Conservation (phyloP, 225 moss, liverwort and hornwort genomes). For the Climacium dendroides region DNA sequence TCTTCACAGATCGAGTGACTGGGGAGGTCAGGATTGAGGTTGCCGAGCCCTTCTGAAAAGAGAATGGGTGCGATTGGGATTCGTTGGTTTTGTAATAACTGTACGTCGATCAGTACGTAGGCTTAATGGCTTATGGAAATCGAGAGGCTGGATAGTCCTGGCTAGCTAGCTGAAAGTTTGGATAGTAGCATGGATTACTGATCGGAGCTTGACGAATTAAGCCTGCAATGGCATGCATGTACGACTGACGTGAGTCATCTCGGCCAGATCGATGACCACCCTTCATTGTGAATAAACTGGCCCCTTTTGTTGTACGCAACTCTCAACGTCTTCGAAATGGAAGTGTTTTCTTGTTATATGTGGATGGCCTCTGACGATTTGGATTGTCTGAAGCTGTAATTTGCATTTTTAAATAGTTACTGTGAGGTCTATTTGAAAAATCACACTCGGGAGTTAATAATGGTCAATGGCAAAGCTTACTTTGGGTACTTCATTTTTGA, state of each 20-base stretch:
- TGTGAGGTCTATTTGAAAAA: neutral
- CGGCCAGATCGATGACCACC: neutral
- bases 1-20: neutral
- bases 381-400: neutral
- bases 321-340: neutral
- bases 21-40: neutral
- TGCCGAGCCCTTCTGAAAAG: neutral
- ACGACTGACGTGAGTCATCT: neutral
- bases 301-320: neutral
- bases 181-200: neutral
- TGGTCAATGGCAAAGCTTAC: neutral
- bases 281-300: neutral
- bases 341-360: too few species aligned
- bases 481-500: neutral
- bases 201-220: neutral
- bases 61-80: neutral
- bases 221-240: neutral
- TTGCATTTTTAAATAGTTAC: neutral
- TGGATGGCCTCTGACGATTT: neutral
- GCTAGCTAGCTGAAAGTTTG: neutral
- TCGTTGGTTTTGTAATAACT: neutral
- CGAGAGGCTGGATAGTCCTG: neutral
- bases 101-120: neutral
- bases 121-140: neutral
- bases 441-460: neutral